Evolutionary conservation across 2,329 filamentous ascomycete genomes (phyloP), one percentile per base, ranked within the genome.

Genomic region (Apiospora aurea): DNA sequence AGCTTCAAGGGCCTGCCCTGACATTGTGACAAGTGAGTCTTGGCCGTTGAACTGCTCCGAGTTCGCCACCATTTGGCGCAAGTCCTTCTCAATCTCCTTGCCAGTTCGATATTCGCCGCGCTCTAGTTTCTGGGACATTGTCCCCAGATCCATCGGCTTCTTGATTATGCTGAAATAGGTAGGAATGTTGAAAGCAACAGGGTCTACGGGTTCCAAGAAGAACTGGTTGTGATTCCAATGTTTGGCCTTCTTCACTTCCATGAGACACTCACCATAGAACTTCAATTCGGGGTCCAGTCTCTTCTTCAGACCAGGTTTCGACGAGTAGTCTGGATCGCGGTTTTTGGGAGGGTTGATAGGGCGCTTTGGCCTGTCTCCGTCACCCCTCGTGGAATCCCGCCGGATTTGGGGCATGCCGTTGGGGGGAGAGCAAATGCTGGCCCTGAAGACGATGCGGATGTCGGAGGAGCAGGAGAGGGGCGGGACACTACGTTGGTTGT

Each of bases 161-260:
- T 97, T 98, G 84, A 99, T 95, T 74, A 98, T 87, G 78, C 93
- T 94, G 81, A 96, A 94, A 80, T 99, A 99, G 34, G 93, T 92
- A 0, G 96, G 96, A 73, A 98, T 98, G 80, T 96, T 95, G 70
- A 98, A 85, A 0, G 95, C 96, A 47, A 98, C 95, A 0, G 96
- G 95, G 80, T 99, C 96, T 26, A 99, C 96, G 0, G 96, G 93
- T 10, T 89, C 84, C 77, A 94, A 85, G 84, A 99, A 99, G 72
- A 93, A 92, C 71, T 88, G 87, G 61, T 94, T 94, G 75, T 92
- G 84, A 1, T 83, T 79, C 71, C 86, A 87, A 79, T 98, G 89
- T 80, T 94, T 95, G 0, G 88, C 83, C 80, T 94, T 93, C 81
- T 92, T 89, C 44, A 98, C 80, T 79, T 98, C 94, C 46, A 89